Evolutionary conservation across 2,329 filamentous ascomycete genomes (phyloP).

Genomic region (Alternaria longipes): DNA sequence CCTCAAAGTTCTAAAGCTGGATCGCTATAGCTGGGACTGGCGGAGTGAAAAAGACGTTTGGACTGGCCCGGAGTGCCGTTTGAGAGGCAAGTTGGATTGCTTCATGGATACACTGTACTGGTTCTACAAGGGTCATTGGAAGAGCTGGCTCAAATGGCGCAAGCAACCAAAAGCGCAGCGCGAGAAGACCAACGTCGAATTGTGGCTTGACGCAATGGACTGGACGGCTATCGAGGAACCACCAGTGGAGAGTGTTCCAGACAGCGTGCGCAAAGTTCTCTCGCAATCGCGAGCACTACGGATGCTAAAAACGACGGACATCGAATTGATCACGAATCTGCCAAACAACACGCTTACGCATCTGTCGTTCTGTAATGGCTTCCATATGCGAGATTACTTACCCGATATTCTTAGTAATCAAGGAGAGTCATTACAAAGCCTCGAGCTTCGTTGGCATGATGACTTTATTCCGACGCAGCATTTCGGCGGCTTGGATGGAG

Average conservation of each 20-base stretch:
- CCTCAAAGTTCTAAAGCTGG: constrained; percentile 16
- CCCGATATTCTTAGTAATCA: constrained; percentile 14
- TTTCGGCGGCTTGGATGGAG: not conserved
- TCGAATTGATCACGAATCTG: constrained; percentile 12
- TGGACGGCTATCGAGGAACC: constrained; percentile 19
- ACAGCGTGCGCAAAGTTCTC: not conserved
- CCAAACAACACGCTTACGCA: constrained; percentile 17
- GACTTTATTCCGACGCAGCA: not conserved
- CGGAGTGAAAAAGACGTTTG: not conserved
- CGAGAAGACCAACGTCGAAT: constrained; percentile 17
- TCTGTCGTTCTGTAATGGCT: constrained; percentile 7
- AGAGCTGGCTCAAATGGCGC: constrained; percentile 3
- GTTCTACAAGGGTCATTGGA: constrained; percentile 1
- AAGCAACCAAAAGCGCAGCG: constrained; percentile 1
- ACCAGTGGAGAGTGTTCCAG: not conserved
- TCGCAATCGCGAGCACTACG: constrained; percentile 1
- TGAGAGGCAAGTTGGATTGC: not conserved
- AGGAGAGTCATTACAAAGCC: constrained; percentile 14
- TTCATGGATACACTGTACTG: not conserved
- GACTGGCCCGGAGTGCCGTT: not conserved
- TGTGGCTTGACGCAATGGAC: constrained; percentile 29
- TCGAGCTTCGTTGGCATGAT: constrained; percentile 16
- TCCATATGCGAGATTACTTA: not conserved
- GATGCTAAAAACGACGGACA: constrained; percentile 13
- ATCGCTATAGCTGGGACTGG: constrained; percentile 18